A percentile compares a stretch with the other conserved stretches of the same genome.
Evolutionary conservation across 176 grass and related monocot genomes (phyloP).

Genomic region (Aegilops speltoides): DNA sequence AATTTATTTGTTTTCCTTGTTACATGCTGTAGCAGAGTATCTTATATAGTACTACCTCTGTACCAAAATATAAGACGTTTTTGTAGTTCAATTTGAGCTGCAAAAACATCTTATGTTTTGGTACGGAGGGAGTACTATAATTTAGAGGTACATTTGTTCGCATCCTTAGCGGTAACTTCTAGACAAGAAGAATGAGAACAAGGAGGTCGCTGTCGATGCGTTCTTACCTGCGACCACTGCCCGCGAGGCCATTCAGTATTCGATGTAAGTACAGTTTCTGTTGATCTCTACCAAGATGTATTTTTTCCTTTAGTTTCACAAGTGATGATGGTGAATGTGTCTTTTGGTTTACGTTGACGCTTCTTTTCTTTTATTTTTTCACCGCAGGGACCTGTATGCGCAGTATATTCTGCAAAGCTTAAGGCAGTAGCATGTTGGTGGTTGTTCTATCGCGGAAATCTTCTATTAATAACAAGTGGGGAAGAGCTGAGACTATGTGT

Average conservation of each 20-base stretch:
- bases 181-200: conserved; percentile 81
- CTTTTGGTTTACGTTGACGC: not conserved
- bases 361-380: not conserved
- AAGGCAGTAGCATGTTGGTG: conserved; percentile 29
- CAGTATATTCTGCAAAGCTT: conserved; percentile 67
- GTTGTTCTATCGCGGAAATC: not conserved
- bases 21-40: not conserved
- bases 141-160: not conserved
- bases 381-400: conserved; percentile 50
- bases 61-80: too few species aligned
- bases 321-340: not conserved
- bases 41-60: not conserved
- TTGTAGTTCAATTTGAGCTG: too few species aligned
- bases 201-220: conserved; percentile 62
- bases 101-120: too few species aligned
- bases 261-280: conserved; percentile 45
- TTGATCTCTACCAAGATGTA: not conserved
- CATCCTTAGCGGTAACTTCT: conserved; percentile 35
- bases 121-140: too few species aligned
- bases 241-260: conserved; percentile 67
- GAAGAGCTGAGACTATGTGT: not conserved
- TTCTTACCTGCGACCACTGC: conserved; percentile 57
- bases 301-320: not conserved
- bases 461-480: not conserved
- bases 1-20: not conserved